phyloP scores from a whole-genome alignment of 2,329 filamentous ascomycete genomes.

The Epichloe typhina region DNA sequence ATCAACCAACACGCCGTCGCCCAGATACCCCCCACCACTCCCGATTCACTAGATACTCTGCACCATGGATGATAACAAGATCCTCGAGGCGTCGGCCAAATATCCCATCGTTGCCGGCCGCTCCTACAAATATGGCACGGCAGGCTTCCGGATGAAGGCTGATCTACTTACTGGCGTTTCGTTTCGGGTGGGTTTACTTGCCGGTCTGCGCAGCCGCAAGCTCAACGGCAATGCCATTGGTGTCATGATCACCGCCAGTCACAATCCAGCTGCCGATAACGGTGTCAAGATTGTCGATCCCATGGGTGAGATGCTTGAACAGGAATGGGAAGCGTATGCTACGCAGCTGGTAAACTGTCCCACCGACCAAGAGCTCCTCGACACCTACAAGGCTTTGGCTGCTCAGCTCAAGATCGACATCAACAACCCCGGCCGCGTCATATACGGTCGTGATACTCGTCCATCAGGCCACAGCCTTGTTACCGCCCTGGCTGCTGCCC shows the following conservation, averaged over 20 bases:
- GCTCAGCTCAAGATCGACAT: constrained; percentile 65
- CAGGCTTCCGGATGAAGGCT: constrained; percentile 56
- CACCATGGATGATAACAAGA: constrained; percentile 39
- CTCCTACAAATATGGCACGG: constrained; percentile 52
- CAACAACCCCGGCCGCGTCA: constrained; percentile 58
- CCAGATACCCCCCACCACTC: constrained; percentile 1
- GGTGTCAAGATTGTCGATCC: constrained; percentile 94
- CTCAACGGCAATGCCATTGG: constrained; percentile 84
- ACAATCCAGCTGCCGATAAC: constrained; percentile 83
- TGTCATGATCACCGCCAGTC: constrained; percentile 90
- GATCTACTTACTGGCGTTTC: constrained; percentile 84
- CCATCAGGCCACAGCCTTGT: constrained; percentile 81
- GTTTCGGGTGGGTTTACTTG: constrained; percentile 82
- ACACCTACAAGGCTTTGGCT: constrained; percentile 65
- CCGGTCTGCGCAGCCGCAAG: constrained; percentile 79
- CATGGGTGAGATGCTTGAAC: constrained; percentile 94
- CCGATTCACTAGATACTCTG: not conserved
- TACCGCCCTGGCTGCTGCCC: constrained; percentile 62
- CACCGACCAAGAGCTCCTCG: constrained; percentile 59
- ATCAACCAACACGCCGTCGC: not conserved
- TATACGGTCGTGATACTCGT: constrained; percentile 86
- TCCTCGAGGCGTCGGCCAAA: constrained; percentile 48
- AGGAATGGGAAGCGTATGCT: constrained; percentile 84
- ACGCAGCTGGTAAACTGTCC: constrained; percentile 80
- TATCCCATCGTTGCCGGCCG: constrained; percentile 44